phyloP scores from a whole-genome alignment of 768 basidiomycete genomes.

The Dacryopinax spathularia region DNA sequence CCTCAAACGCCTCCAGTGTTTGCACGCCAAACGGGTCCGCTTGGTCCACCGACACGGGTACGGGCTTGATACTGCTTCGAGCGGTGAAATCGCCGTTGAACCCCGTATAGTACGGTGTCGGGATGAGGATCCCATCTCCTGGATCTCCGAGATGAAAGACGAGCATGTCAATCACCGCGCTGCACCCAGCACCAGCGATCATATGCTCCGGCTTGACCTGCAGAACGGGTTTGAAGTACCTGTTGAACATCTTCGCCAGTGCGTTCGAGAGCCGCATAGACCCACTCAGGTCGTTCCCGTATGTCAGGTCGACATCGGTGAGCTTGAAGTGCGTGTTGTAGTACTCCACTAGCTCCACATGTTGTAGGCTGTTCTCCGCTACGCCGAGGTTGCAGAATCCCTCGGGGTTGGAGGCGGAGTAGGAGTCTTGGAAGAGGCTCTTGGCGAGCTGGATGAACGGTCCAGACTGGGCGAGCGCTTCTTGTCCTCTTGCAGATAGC shows the following conservation, averaged over 20 bases:
- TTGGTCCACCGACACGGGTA: background rate
- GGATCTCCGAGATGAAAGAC: background rate
- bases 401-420: background rate
- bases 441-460: background rate
- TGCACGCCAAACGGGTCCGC: background rate
- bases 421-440: background rate
- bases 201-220: background rate
- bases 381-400: background rate
- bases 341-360: background rate
- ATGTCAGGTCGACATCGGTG: background rate
- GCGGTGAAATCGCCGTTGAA: background rate
- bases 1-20: background rate
- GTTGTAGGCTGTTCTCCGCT: background rate
- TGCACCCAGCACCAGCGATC: background rate
- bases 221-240: background rate
- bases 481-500: background rate
- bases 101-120: background rate
- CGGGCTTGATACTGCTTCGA: background rate
- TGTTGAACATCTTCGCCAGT: background rate
- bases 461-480: background rate
- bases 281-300: conserved; percentile 2
- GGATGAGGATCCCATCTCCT: background rate
- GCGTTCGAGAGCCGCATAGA: background rate
- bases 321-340: background rate
- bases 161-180: background rate